These are phyloP conservation scores for Fulvia fulva DNA, from an alignment of 2,329 filamentous ascomycete genomes.

Conservation along the genomic window DNA sequence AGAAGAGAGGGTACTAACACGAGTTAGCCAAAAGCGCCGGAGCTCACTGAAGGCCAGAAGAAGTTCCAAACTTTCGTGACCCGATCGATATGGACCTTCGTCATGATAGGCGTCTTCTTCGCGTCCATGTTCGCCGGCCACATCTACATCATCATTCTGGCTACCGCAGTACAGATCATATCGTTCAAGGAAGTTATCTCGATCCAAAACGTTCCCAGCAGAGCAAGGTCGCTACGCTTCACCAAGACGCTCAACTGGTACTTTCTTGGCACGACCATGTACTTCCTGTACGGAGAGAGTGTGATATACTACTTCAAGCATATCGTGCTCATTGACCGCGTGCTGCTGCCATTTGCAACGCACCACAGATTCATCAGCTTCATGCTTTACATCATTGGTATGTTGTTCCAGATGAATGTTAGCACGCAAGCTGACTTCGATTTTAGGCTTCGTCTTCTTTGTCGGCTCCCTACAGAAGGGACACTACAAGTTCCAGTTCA, in stretches of 20 bases:
- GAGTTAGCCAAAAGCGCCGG: constrained; percentile 16
- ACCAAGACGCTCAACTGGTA: constrained; percentile 99
- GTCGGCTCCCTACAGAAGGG: constrained; percentile 91
- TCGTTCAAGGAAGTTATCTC: constrained; percentile 99
- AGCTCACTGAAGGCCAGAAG: constrained; percentile 78
- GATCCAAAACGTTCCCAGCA: constrained; percentile 90
- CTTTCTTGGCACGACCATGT: constrained; percentile 98
- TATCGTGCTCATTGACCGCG: constrained; percentile 89
- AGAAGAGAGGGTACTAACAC: neutral
- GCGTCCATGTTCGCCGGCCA: constrained; percentile 89
- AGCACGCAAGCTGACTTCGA: no score
- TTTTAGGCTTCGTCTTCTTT: constrained; percentile 93
- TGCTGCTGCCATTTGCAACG: constrained; percentile 86
- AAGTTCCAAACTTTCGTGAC: constrained; percentile 98
- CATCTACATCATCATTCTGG: constrained; percentile 91
- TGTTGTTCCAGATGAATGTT: no score
- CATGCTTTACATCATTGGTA: constrained; percentile 94
- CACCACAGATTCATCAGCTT: constrained; percentile 99
- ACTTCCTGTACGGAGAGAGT: constrained; percentile 96
- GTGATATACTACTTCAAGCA: constrained; percentile 99
- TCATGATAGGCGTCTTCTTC: constrained; percentile 96
- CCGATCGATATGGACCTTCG: constrained; percentile 92
- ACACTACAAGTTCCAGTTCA: constrained; percentile 98
- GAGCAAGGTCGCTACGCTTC: constrained; percentile 83
- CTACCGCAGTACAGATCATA: constrained; percentile 90